These are phyloP conservation scores for Fraxinus pennsylvanica DNA, from an alignment of 257 asterid genomes.

Conservation along the genomic window DNA sequence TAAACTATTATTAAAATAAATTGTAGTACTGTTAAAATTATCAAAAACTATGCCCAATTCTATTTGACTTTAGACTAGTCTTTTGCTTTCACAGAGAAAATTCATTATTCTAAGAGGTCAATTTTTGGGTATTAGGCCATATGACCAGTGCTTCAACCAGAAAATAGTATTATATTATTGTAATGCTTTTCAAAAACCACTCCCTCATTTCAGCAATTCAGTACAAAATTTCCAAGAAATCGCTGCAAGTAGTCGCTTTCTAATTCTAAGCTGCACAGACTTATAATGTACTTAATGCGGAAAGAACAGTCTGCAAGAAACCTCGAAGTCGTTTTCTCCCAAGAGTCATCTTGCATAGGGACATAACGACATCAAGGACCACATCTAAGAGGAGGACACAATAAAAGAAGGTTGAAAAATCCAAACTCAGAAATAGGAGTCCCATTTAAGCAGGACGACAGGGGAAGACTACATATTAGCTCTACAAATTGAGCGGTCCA, in stretches of 20 bases:
- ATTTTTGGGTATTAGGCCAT: slow-evolving; percentile 31
- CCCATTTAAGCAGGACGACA: not conserved
- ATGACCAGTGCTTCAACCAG: slow-evolving; percentile 5
- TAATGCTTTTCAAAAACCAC: not conserved
- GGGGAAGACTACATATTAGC: no score
- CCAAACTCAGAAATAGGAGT: not conserved
- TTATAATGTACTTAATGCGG: not conserved
- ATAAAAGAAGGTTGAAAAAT: not conserved
- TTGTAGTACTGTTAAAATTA: no score
- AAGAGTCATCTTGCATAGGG: not conserved
- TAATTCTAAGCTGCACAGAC: no score
- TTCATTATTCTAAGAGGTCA: slow-evolving; percentile 27
- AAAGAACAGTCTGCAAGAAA: no score
- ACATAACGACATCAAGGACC: not conserved
- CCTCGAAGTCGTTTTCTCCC: not conserved
- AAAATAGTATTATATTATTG: not conserved
- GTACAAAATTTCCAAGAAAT: no score
- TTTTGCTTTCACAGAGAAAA: slow-evolving; percentile 24
- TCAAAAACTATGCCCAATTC: not conserved
- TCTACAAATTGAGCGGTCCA: not conserved
- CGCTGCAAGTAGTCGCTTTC: no score
- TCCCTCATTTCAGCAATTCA: no score
- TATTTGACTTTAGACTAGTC: slow-evolving; percentile 31
- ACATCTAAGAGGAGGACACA: not conserved
- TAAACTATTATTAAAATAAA: no score